These are phyloP conservation scores for Colletotrichum gloeosporioides DNA, from an alignment of 2,329 filamentous ascomycete species.

Conservation along the genomic window DNA sequence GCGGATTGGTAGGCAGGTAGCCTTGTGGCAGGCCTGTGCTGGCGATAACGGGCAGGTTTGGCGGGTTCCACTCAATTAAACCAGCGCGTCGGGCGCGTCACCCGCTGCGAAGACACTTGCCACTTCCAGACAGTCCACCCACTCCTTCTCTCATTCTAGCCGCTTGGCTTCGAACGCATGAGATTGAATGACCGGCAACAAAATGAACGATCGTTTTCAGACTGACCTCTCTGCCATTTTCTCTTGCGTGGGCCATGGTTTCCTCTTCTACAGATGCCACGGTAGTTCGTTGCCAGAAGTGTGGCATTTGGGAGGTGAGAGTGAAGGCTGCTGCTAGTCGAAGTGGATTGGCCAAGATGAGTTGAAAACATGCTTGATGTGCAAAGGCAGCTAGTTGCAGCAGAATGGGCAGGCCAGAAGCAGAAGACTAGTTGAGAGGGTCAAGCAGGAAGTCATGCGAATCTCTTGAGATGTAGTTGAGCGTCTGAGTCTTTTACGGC, in stretches of 20 bases:
- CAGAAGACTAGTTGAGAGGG: not conserved
- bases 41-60: not conserved
- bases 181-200: not conserved
- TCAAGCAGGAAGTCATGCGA: not conserved
- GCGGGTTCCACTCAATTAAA: conserved; percentile 9
- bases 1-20: not conserved
- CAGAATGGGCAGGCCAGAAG: not conserved
- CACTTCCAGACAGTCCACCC: not conserved
- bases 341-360: not conserved
- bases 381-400: not conserved
- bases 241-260: not conserved
- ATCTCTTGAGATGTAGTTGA: not conserved
- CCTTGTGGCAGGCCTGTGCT: not conserved
- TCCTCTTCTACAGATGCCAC: not conserved
- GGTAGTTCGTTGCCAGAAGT: not conserved
- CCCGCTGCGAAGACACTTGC: not conserved
- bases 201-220: not conserved
- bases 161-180: not conserved
- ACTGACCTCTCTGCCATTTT: not conserved
- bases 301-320: not conserved
- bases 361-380: not conserved
- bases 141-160: not conserved
- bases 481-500: not conserved
- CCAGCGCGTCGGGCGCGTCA: conserved; percentile 9
- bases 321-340: not conserved